phyloP scores from a whole-genome alignment of 1,284 basidiomycete species.

The Papiliotrema nemorosa region DNA sequence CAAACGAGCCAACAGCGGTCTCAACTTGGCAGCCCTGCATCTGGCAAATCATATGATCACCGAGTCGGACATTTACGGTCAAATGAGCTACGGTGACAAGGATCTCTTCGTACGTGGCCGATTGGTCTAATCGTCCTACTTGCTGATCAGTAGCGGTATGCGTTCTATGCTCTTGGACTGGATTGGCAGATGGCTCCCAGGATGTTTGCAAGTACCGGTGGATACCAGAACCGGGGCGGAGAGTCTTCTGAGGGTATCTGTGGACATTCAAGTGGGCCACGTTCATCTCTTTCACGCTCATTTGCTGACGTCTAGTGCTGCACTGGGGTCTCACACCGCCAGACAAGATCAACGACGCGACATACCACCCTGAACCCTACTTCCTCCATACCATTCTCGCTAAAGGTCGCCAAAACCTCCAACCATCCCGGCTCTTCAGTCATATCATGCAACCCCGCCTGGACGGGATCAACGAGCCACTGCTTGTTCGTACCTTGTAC shows the following conservation, averaged over 20 bases:
- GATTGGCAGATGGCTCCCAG: slow-evolving; percentile 48
- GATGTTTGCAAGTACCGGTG: slow-evolving; percentile 44
- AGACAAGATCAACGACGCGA: slow-evolving; percentile 30
- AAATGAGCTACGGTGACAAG: slow-evolving; percentile 51
- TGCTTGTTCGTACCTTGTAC: slow-evolving; percentile 42
- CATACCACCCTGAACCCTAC: slow-evolving; percentile 46
- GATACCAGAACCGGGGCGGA: slow-evolving; percentile 35
- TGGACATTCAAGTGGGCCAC: slow-evolving; percentile 37
- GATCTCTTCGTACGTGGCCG: slow-evolving; percentile 38
- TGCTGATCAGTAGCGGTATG: slow-evolving; percentile 39
- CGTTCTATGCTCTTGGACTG: slow-evolving; percentile 51
- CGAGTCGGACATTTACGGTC: slow-evolving; percentile 48
- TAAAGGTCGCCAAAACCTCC: slow-evolving; percentile 46
- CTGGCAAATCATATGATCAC: slow-evolving; percentile 51
- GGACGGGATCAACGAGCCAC: slow-evolving; percentile 40
- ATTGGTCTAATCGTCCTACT: background rate
- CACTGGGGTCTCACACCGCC: slow-evolving; percentile 46
- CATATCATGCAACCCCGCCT: slow-evolving; percentile 39
- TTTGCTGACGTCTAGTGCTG: slow-evolving; percentile 22
- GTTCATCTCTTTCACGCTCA: background rate
- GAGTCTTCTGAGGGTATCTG: slow-evolving; percentile 38
- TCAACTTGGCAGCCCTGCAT: slow-evolving; percentile 52
- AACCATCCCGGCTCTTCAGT: slow-evolving; percentile 43
- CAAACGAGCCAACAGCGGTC: slow-evolving; percentile 51
- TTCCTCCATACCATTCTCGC: slow-evolving; percentile 52